Percentiles rank a stretch among this genome's conserved stretches.
Evolutionary conservation across 1,284 basidiomycete genomes (phyloP).

Genomic region (Leccinum pseudoinsigne): DNA sequence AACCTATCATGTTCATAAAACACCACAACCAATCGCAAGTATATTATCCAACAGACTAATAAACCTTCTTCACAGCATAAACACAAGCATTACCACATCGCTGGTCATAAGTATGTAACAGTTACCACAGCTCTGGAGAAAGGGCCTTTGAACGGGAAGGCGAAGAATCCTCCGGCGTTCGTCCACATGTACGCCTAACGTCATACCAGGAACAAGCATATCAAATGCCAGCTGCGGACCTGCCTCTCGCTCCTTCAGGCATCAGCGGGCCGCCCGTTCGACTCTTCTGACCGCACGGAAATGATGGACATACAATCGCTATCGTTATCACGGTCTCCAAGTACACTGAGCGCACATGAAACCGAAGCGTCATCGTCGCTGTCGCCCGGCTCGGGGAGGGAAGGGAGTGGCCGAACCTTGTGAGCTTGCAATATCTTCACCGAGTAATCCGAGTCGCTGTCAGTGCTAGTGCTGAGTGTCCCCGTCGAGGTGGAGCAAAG

Average conservation of each 20-base stretch:
- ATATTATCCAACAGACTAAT: background rate
- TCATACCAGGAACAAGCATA: background rate
- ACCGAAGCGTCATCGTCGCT: slow-evolving; percentile 9
- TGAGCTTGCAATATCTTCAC: slow-evolving; percentile 3
- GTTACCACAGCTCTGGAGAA: slow-evolving; percentile 6
- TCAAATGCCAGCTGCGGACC: slow-evolving; percentile 2
- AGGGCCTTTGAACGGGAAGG: background rate
- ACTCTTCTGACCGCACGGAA: slow-evolving; percentile 31
- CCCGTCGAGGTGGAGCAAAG: background rate
- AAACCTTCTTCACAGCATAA: background rate
- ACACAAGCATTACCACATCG: background rate
- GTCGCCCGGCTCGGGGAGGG: slow-evolving; percentile 1
- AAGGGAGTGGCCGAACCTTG: slow-evolving; percentile 13
- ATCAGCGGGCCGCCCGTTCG: slow-evolving; percentile 10
- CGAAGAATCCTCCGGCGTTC: background rate
- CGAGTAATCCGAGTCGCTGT: slow-evolving; percentile 10
- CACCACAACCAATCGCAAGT: background rate
- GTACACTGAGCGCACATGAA: background rate
- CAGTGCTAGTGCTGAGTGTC: background rate
- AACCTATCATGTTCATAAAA: too few relatives aligned
- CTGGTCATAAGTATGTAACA: background rate
- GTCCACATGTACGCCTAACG: background rate
- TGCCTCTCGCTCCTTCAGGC: slow-evolving; percentile 5
- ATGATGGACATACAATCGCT: slow-evolving; percentile 17
- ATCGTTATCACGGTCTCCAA: background rate